Percentiles rank a stretch among this genome's conserved stretches.
Conservation (phyloP, 495 filamentous ascomycete species). For the Trichoderma orchidacearum region DNA sequence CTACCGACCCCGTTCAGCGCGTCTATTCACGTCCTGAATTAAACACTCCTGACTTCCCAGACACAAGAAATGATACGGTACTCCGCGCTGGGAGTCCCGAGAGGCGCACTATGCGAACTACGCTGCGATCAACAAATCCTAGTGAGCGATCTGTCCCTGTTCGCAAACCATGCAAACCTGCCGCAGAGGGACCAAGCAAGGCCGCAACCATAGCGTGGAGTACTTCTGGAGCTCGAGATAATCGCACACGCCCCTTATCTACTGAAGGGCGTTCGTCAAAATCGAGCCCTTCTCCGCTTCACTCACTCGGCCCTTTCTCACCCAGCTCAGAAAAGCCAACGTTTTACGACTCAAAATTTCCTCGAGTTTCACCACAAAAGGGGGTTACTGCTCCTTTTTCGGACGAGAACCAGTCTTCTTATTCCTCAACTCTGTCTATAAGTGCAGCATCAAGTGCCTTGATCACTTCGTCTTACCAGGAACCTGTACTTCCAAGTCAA, state of each 20-base stretch:
- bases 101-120: conserved; percentile 71
- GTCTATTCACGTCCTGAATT: background rate
- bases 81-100: conserved; percentile 71
- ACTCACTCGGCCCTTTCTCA: background rate
- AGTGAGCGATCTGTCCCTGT: conserved; percentile 41
- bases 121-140: conserved; percentile 49
- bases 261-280: background rate
- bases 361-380: background rate
- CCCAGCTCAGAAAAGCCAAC: background rate
- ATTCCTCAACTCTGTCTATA: conserved; percentile 24
- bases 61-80: conserved; percentile 14
- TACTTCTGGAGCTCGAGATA: conserved; percentile 15
- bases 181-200: conserved; percentile 48
- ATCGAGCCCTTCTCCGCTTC: background rate
- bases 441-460: conserved; percentile 34
- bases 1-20: conserved; percentile 6
- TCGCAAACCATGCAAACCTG: conserved; percentile 19
- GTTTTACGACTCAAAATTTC: background rate
- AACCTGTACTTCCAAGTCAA: background rate
- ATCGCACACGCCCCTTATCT: conserved; percentile 6
- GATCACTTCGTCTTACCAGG: conserved; percentile 11
- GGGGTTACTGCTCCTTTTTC: background rate
- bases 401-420: conserved; percentile 7
- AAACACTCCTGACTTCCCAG: background rate
- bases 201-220: conserved; percentile 84